These are phyloP conservation scores for Cucumis sativus DNA, from an alignment of 306 rosid genomes.

Conservation along the genomic window Cucumber_9930_V3 NC_026660.2:26394001-26394500, in stretches of 20 bases:
- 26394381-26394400: slow-evolving; percentile 44
- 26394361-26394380: slow-evolving; percentile 52
- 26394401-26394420: slow-evolving; percentile 22
- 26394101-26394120: slow-evolving; percentile 48
- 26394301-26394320: neutral
- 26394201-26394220: slow-evolving; percentile 30
- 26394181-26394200: slow-evolving; percentile 41
- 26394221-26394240: slow-evolving; percentile 48
- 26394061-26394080: slow-evolving; percentile 38
- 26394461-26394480: neutral
- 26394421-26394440: neutral
- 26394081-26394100: slow-evolving; percentile 55
- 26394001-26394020: neutral
- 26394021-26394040: slow-evolving; percentile 38
- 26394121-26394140: slow-evolving; percentile 58
- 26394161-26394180: slow-evolving; percentile 42
- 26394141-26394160: slow-evolving; percentile 48
- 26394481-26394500: neutral
- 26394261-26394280: slow-evolving; percentile 22
- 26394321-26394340: slow-evolving; percentile 15
- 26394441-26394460: neutral
- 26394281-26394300: neutral
- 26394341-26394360: slow-evolving; percentile 57
- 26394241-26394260: slow-evolving; percentile 40
- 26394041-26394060: slow-evolving; percentile 53